Evolutionary conservation across 1,284 basidiomycete species (phyloP).

Genomic region (Microbotryomycetes sp.): DNA sequence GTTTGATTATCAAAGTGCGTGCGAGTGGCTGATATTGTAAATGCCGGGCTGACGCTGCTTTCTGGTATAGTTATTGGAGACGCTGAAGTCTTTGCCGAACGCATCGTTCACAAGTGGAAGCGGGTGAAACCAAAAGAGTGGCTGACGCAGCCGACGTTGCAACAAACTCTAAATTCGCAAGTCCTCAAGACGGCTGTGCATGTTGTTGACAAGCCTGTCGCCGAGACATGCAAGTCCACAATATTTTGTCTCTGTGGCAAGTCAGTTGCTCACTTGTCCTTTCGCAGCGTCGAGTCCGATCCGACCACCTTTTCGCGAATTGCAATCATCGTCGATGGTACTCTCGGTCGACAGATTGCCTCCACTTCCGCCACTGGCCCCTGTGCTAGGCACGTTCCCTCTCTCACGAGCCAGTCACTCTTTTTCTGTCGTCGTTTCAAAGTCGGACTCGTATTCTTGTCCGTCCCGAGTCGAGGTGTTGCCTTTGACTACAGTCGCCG

Average conservation of each 20-base stretch:
- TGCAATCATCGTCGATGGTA: background rate
- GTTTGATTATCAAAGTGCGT: slow-evolving; percentile 62
- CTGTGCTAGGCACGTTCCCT: no score
- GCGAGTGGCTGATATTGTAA: background rate
- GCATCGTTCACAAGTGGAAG: background rate
- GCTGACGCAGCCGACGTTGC: background rate
- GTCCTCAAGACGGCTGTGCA: background rate
- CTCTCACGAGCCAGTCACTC: no score
- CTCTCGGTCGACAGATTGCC: background rate
- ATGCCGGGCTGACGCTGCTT: background rate
- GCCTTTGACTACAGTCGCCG: no score
- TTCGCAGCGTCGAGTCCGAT: background rate
- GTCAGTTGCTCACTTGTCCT: no score
- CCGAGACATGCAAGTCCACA: no score
- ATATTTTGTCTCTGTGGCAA: no score
- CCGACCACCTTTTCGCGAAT: background rate
- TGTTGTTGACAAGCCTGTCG: no score
- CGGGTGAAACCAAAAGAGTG: background rate
- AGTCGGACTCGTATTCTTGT: no score
- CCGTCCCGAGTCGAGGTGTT: no score
- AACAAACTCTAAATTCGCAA: background rate
- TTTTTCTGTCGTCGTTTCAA: no score
- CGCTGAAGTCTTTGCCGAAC: background rate
- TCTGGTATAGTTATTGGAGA: background rate
- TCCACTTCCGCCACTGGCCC: background rate